These are phyloP conservation scores for Xylariaceae sp. DNA, from an alignment of 2,329 filamentous ascomycete species.

Conservation along the genomic window DNA sequence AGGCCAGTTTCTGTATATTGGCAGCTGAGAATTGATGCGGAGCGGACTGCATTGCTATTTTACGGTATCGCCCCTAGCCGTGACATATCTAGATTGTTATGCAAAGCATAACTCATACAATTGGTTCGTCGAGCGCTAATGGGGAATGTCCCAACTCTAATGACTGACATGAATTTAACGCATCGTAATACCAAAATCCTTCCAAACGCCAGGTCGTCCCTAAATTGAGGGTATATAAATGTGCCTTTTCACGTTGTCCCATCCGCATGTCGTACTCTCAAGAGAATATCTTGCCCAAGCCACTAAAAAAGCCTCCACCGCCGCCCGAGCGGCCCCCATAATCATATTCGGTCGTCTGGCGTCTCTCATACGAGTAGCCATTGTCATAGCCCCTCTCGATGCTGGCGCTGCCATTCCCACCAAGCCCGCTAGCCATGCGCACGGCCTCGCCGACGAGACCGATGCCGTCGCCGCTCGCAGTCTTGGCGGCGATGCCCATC, in stretches of 20 bases:
- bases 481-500: conserved; percentile 50
- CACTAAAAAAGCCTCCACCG: conserved; percentile 33
- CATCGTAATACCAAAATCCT: not conserved
- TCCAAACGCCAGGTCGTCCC: not conserved
- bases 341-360: conserved; percentile 33
- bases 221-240: no score
- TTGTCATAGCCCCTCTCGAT: conserved; percentile 34
- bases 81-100: not conserved
- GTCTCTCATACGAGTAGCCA: conserved; percentile 36
- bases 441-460: conserved; percentile 54
- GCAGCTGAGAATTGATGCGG: no score
- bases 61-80: no score
- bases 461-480: conserved; percentile 43
- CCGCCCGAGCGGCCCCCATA: conserved; percentile 27
- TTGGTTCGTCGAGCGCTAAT: no score
- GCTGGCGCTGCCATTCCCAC: conserved; percentile 15
- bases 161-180: no score
- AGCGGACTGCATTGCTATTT: no score
- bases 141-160: no score
- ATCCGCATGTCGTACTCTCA: conserved; percentile 16
- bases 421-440: conserved; percentile 43
- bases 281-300: conserved; percentile 42
- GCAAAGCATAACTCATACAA: not conserved
- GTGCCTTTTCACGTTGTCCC: no score
- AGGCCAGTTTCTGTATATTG: no score